Evolutionary conservation across 371 early-diverging fungal species (phyloP), one percentile per base, ranked within the genome.

Genomic region (Zychaea mexicana): DNA sequence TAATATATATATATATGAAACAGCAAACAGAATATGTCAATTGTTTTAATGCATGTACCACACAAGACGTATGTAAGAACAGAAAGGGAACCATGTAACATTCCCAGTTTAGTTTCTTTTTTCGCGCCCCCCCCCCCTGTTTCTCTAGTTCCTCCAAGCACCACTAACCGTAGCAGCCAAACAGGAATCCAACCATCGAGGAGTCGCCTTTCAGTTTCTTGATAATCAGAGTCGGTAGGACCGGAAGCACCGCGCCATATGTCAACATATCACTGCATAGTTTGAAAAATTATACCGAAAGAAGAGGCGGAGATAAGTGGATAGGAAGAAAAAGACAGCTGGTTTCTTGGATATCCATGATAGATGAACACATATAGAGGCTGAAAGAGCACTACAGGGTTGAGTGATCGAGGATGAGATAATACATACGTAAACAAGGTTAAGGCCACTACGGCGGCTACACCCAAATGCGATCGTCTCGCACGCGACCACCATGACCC

Each of bases 241-340:
- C 86, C 26, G 96, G 95, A 26, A 94, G 88, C 17, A 93, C 86
- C n/a, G 93, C 85, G 30, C 91, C 90, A 69, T 95, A 95, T 7
- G 90, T 87, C 19, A 90, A 75, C 73, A 90, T 89, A 70, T 95
- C 93, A 57, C 81, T 82, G 55, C n/a, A n/a, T n/a, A n/a, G n/a
- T n/a, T n/a, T n/a, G n/a, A n/a, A n/a, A n/a, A n/a, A n/a, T n/a
- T n/a, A n/a, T n/a, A n/a, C n/a, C n/a, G n/a, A n/a, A n/a, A n/a
- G n/a, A n/a, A n/a, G n/a, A 15, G 38, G 38, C 38, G 38, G 38
- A 36, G 28, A 36, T 38, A 36, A 42, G 38, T n/a, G n/a, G n/a
- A n/a, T n/a, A n/a, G n/a, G n/a, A n/a, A n/a, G n/a, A n/a, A n/a
- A n/a, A n/a, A n/a, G n/a, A n/a, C n/a, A n/a, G n/a, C n/a, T n/a